Evolutionary conservation across 1,284 basidiomycete species (phyloP), one percentile per base, ranked within the genome.

Genomic region (Tetrapyrgos nigripes): DNA sequence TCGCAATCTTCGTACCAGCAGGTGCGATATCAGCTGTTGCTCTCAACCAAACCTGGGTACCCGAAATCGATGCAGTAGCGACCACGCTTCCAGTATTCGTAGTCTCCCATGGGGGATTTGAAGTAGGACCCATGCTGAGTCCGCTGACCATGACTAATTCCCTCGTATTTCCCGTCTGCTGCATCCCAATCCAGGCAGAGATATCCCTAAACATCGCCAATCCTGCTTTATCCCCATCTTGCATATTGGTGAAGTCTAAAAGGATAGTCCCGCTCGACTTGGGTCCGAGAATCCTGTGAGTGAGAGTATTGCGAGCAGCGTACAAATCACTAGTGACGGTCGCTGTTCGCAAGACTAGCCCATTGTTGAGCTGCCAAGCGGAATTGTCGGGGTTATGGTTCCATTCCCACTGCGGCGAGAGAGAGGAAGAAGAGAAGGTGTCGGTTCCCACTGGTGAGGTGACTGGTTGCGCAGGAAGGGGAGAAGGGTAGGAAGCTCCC

Each of bases 401-500:
- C 69, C 68, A 71, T 51, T 70, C 68, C 66, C 68, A 70, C 40
- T 65, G 55, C 27, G 61, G 65, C 21, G 62, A 58, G 23, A 71
- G 50, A 11, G 62, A 46, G n/a, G n/a, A n/a, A 11, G 61, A 44
- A 35, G 62, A 57, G 61, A 70, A 69, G 9, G 28, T 56, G 49
- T 68, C 67, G 24, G 61, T 53, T 9, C 62, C 68, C 4, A 60
- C 57, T 9, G 57, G 61, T 14, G 60, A 56, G n/a, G 49, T 29
- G 24, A 61, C 45, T 21, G 61, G 43, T n/a, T 57, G 54, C 8
- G 60, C 45, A 24, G 57, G 50, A n/a, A 64, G 48, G 37, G 64
- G 59, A 35, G 58, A 29, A 13, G 57, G 54, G 54, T 67, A 67
- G 21, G 66, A 57, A 6, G 53, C 47, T 31, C 62, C 61, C 50